Base-by-base conservation (phyloP, 1,139 yeast genomes). In the Yamadazyma membranifaciens region DNA sequence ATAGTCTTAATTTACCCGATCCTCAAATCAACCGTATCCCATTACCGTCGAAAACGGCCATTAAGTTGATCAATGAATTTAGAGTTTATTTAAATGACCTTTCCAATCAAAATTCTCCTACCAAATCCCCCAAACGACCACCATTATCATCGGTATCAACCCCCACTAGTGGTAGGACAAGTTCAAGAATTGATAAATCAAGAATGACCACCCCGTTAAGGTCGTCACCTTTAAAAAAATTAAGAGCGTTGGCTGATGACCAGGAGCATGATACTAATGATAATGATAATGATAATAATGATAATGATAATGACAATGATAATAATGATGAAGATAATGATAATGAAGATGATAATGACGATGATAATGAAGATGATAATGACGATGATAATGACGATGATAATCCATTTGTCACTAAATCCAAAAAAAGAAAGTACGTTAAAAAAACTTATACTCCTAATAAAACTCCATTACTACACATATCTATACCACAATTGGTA, bases 11-110 rank as follows among this genome's bases (percentile, higher is more conserved):
- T 11, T 60, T 79, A 9, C 77, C 81, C 0, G 68, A 63, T 4
- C 80, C 85, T 1, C 62, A 65, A 15, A 43, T 65, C 16, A 69
- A 66, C 33, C 71, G 69, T 45, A 73, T 83, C 9, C 91, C 92
- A 0, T 59, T 81, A 3, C 83, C 81, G 11, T 81, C 81, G 0
- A 69, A 69, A 41, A 53, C 63, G 2, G 63, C 73, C 0, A 54
- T 58, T 5, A 65, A 66, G 36, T 49, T 76, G 10, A 51, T 82
- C 12, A 65, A 58, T 14, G 74, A 74, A 24, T 78, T 82, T 44
- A 61, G 79, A 30, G 63, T 52, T 27, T 58, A 65, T 30, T 48
- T 68, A 33, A 48, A 54, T 36, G 56, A 53, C 13, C 53, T 62
- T 33, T 65, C 74, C 1, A 62, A 69, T 1, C 45, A 57, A 1